Evolutionary conservation across 2,329 filamentous ascomycete genomes (phyloP).

Genomic region (Ophiostoma tasmaniense): DNA sequence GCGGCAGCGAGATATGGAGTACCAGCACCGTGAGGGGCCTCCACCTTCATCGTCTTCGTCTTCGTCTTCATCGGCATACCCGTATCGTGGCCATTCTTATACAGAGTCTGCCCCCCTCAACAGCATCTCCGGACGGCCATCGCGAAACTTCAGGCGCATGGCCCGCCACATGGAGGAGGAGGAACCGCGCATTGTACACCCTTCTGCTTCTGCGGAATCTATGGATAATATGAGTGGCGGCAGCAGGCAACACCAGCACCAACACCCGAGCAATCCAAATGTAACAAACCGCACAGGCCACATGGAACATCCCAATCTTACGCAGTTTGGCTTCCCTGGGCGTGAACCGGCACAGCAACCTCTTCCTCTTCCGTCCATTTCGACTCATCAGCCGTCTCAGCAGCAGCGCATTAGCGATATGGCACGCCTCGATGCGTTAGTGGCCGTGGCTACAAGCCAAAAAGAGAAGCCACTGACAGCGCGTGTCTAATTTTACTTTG

Average conservation of each 20-base stretch:
- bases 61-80: not conserved
- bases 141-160: slow-evolving; percentile 1
- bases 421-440: slow-evolving; percentile 20
- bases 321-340: slow-evolving; percentile 20
- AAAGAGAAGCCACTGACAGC: slow-evolving; percentile 5
- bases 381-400: slow-evolving; percentile 7
- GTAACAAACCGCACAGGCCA: not conserved
- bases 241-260: not conserved
- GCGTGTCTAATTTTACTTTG: not conserved
- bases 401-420: not conserved
- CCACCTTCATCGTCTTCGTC: not conserved
- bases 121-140: not conserved
- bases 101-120: slow-evolving; percentile 3
- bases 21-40: not conserved
- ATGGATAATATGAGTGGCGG: not conserved
- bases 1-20: not conserved
- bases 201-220: not conserved
- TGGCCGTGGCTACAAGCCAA: slow-evolving; percentile 21
- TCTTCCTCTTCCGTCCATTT: not conserved
- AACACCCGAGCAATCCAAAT: not conserved
- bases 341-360: not conserved
- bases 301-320: slow-evolving; percentile 48
- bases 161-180: slow-evolving; percentile 1
- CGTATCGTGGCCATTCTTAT: not conserved
- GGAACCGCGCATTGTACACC: not conserved